phyloP scores from a whole-genome alignment of 2,329 filamentous ascomycete genomes.

The Phyllosticta citribraziliensis region DNA sequence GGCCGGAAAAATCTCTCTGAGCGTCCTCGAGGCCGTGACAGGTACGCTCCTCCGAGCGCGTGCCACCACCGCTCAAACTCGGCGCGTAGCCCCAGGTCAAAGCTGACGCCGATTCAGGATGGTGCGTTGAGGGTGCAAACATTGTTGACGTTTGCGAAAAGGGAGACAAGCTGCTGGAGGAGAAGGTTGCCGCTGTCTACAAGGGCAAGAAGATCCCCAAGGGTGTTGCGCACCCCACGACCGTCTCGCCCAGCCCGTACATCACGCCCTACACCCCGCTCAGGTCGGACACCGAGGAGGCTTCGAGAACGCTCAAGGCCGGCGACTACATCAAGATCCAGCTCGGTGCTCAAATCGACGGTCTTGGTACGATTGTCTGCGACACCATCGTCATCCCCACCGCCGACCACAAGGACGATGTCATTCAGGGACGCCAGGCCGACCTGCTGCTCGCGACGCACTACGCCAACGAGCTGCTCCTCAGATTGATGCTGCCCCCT shows the following conservation, averaged over 20 bases:
- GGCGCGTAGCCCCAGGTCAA: constrained; percentile 8
- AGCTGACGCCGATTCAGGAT: constrained; percentile 37
- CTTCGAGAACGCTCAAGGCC: constrained; percentile 65
- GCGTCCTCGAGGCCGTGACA: constrained; percentile 78
- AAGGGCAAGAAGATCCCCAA: constrained; percentile 96
- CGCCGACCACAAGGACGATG: constrained; percentile 51
- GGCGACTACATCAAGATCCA: constrained; percentile 94
- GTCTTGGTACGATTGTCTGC: constrained; percentile 92
- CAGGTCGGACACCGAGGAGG: constrained; percentile 76
- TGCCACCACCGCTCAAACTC: constrained; percentile 8
- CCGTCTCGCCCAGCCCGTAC: constrained; percentile 85
- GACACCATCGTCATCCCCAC: constrained; percentile 71
- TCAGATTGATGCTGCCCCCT: constrained; percentile 85
- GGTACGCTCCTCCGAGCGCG: constrained; percentile 31
- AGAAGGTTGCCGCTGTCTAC: constrained; percentile 92
- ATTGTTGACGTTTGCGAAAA: constrained; percentile 90
- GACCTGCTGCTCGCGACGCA: constrained; percentile 85
- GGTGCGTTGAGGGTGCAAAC: constrained; percentile 76
- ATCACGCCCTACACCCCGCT: constrained; percentile 96
- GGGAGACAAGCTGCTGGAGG: constrained; percentile 88
- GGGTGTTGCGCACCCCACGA: constrained; percentile 90
- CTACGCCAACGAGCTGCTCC: constrained; percentile 90
- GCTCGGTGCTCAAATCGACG: constrained; percentile 97
- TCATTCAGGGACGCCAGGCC: constrained; percentile 66
- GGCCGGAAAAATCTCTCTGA: constrained; percentile 88